Base-by-base conservation (phyloP, 768 basidiomycete genomes). In the Tulasnella sp. region DNA sequence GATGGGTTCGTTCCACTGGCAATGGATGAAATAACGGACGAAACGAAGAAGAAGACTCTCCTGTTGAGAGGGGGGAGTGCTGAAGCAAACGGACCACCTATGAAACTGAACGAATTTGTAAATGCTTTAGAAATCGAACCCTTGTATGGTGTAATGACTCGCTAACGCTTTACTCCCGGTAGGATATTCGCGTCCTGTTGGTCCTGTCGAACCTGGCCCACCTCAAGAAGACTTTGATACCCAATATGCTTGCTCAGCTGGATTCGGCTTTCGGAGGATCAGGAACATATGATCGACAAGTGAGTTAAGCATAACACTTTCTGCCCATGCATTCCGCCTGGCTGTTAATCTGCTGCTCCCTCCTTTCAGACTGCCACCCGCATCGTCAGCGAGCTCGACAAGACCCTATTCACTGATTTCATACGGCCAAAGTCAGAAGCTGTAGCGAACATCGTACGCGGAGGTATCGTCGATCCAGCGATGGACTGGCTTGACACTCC, bases 401-500 rank as follows among this genome's bases (percentile, higher is more conserved):
- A 82, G 70, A 87, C 81, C 43, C 75, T 99, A 29, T 98, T 98
- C 67, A 83, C 90, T 58, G 84, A 87, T 52, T 96, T 90, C 68
- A 74, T 87, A 64, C 87, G 85, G 65, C 83, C 89, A 42, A 91
- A 92, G 68, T 76, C 84, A n/a, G 75, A 75, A n/a, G 71, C 72
- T 12, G 77, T 91, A 30, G 83, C 75, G 50, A 70, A 73, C 34
- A 82, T 89, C 51, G 74, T 97, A 41, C 80, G 84, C 25, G 74
- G 76, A 53, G 96, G 96, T 9, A 85, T 99, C 48, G 73, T 96
- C 27, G 79, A 87, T 52, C 75, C 75, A 25, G 73, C 78, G 30
- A 88, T 97, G 78, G 90, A 97, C 68, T 99, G 96, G 96, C 88
- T 84, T 65, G 86, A 92, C 64, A 91, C 89, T 0, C 83, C 87